phyloP scores from a whole-genome alignment of 371 early-diverging fungal genomes.

The Syncephalastrum sp. region DNA sequence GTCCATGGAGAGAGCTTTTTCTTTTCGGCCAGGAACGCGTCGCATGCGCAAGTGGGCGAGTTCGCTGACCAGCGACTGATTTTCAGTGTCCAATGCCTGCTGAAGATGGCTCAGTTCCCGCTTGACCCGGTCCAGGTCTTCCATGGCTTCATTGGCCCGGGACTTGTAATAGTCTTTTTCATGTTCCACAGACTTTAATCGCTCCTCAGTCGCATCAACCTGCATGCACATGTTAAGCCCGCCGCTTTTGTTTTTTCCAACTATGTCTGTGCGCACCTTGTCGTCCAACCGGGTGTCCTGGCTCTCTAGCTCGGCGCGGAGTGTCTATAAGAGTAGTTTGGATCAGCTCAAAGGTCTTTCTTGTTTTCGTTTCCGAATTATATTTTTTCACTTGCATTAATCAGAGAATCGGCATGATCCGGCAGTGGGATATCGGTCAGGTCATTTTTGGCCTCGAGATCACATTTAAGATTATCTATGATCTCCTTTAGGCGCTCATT shows the following conservation, averaged over 20 bases:
- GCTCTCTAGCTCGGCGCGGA: slow-evolving; percentile 28
- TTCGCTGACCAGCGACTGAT: slow-evolving; percentile 30
- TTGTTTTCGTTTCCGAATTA: background rate
- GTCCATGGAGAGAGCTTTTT: too few species aligned
- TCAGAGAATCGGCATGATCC: background rate
- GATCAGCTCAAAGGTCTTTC: background rate
- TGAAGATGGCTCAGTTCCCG: slow-evolving; percentile 30
- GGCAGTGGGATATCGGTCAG: background rate
- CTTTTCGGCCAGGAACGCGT: slow-evolving; percentile 10
- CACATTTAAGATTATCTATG: slow-evolving; percentile 45
- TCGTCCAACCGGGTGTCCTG: slow-evolving; percentile 12
- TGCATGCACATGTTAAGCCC: slow-evolving; percentile 5
- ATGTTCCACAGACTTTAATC: slow-evolving; percentile 31
- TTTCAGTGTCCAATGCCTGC: slow-evolving; percentile 33
- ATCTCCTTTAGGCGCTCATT: slow-evolving; percentile 48
- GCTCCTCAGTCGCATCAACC: slow-evolving; percentile 17
- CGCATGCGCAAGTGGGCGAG: slow-evolving; percentile 30
- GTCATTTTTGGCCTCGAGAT: slow-evolving; percentile 40
- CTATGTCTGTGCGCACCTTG: background rate
- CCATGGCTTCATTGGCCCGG: slow-evolving; percentile 38
- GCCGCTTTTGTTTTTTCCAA: slow-evolving; percentile 1
- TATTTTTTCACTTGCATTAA: slow-evolving; percentile 5
- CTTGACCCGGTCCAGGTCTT: slow-evolving; percentile 41
- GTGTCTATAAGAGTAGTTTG: slow-evolving; percentile 17
- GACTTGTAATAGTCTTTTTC: slow-evolving; percentile 49